Base-by-base conservation (phyloP, 768 basidiomycete species). In the Multifurca ochricompacta region DNA sequence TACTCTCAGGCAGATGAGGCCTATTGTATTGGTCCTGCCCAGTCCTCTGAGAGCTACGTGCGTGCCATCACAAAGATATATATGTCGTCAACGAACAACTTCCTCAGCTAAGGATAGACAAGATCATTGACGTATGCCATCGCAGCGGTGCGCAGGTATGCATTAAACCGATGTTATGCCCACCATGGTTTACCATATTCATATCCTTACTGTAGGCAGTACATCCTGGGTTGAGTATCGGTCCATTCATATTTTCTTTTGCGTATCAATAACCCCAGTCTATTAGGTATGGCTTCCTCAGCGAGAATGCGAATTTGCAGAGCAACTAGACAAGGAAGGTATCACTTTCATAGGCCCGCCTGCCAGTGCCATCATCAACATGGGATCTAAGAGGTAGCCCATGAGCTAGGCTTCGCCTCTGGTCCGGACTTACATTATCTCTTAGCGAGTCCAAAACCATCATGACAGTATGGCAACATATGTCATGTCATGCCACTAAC, bases 381-480 rank as follows among this genome's bases (percentile, higher is more conserved):
- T 96, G 94, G 94, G 93, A 1, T 93, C 90, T 0, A 96, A 97
- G 75, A 91, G 91, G 87, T 89, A 25, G 54, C 4, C 4, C n/a
- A 6, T 14, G n/a, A 19, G 3, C 23, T 41, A 2, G 13, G 2
- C 31, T 28, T 18, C 23, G 28, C 10, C 31, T 2, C 23, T 40
- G 10, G 8, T 45, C 27, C 14, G 16, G 34, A 21, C 43, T 11
- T 46, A 54, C 10, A 8, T 14, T n/a, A 8, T 47, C 30, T 39
- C 43, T n/a, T 53, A 88, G 91, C 53, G 91, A 94, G 74, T 93
- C 91, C 35, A 97, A 97, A 73, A 92, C 89, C 55, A 95, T 95
- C 64, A 94, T 95, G 92, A 77, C 78, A 75, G 86, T 87, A 70
- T 36, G 77, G 59, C 13, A 1, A 18, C 27, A 7, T 48, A 39